These are phyloP conservation scores for Brettanomyces sp. DNA, from an alignment of 805 yeast species.

Conservation along the genomic window DNA sequence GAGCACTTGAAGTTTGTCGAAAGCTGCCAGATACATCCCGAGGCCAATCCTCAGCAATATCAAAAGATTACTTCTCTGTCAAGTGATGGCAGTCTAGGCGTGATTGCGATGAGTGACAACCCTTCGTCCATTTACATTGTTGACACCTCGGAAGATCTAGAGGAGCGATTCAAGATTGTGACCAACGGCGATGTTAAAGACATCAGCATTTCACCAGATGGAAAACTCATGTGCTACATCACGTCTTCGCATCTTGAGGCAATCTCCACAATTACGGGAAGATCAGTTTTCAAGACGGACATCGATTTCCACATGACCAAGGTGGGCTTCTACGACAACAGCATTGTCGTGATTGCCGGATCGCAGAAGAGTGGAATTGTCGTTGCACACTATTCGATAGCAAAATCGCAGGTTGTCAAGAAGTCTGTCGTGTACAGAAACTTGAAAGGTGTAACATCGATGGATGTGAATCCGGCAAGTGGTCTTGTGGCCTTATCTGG, in stretches of 20 bases:
- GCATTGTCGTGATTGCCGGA: conserved; percentile 34
- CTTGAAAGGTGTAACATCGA: conserved; percentile 46
- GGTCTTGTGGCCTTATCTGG: conserved; percentile 48
- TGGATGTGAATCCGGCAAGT: conserved; percentile 31
- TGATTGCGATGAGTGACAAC: conserved; percentile 54
- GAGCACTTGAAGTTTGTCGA: conserved; percentile 54
- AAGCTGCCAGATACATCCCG: conserved; percentile 48
- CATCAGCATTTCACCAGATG: conserved; percentile 57
- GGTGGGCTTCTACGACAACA: conserved; percentile 24
- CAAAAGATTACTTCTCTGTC: conserved; percentile 55
- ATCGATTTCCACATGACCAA: conserved; percentile 21
- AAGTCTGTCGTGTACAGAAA: conserved; percentile 34
- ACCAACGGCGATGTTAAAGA: conserved; percentile 53
- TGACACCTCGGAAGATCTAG: conserved; percentile 41
- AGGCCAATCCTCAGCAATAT: conserved; percentile 44
- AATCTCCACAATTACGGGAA: conserved; percentile 40
- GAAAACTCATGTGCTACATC: conserved; percentile 53
- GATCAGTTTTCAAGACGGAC: conserved; percentile 23
- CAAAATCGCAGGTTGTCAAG: conserved; percentile 32
- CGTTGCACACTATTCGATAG: conserved; percentile 35
- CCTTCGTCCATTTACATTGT: conserved; percentile 60
- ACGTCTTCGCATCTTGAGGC: conserved; percentile 47
- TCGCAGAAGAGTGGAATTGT: conserved; percentile 34
- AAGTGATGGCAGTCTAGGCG: conserved; percentile 52
- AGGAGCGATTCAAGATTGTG: conserved; percentile 42